Evolutionary conservation across 2,329 filamentous ascomycete species (phyloP), one percentile per base, ranked within the genome.

Genomic region (Penicillium brasilianum): DNA sequence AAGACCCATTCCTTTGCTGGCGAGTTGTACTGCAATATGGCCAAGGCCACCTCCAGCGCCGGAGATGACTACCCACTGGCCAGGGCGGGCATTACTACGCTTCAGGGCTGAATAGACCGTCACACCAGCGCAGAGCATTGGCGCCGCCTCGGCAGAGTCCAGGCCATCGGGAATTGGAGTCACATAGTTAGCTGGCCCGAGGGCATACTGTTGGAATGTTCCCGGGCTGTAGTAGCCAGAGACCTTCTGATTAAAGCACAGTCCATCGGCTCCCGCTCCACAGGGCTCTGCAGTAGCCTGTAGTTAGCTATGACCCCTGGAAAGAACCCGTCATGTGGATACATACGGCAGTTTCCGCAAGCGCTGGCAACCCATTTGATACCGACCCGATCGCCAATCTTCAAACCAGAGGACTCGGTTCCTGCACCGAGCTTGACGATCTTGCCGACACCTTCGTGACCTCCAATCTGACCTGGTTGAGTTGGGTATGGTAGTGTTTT

Each of bases 201-300:
- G 71, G 18, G 84, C 84, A 69, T 90, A 91, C 76, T 90, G 87
- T 72, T 90, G 88, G 72, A 90, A 91, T n/a, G 88, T 91, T 39
- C 88, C 88, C 0, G 88, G 88, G 0, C 84, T 86, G 72, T 86
- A 89, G 76, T 90, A 90, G 5, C 88, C 88, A 0, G 84, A 87
- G 52, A 90, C 73, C 70, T 84, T 85, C 61, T 81, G 79, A 44
- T 85, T 83, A 65, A 81, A 77, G 74, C 86, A 88, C 41, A 81
- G 74, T 10, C 81, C 84, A 63, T 88, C 87, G 25, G 80, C 76
- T 46, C 84, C 84, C 13, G 80, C 79, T 56, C 84, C 77, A 70
- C 86, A 89, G 61, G 86, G 76, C 16, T 76, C 70, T 74, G 52
- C 2, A 13, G 22, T 28, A 37, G 6, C 25, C 25, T 63, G 13